Base-by-base conservation (phyloP, 805 yeast species). In the Saturnispora quitensis region DNA sequence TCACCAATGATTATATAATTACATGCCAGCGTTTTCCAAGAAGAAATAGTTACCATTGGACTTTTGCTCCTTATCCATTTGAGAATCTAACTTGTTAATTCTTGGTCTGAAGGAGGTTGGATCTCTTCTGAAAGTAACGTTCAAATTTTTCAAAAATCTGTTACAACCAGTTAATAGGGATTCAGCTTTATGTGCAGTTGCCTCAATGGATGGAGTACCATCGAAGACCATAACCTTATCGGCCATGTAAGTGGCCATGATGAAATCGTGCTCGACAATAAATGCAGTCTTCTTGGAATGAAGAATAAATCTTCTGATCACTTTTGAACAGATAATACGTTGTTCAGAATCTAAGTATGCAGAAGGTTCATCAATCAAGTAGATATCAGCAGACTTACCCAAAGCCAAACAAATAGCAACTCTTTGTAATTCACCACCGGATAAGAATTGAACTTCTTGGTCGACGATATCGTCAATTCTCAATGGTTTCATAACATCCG, bases 381-480 rank as follows among this genome's bases (percentile, higher is more conserved):
- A 93, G 60, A 93, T 87, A 71, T 93, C 99, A 28, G 99, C 98
- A 18, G 87, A 87, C 48, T 84, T 74, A 80, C 99, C 99, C 55
- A 93, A 77, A 5, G 98, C 83, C 68, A 93, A 78, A 36, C 89
- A 95, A 71, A 93, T 91, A 58, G 99, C 99, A 55, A 93, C 99
- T 77, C 99, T 86, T 75, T 93, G 99, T 75, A 93, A 79, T 76
- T 93, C 99, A 82, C 99, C 99, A 75, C 99, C 99, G 47, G 97
- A 90, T 70, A 93, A 76, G 62, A 89, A 88, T 75, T 89, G 97
- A 50, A 93, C 99, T 73, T 93, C 98, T 71, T 93, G 96, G 71
- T 93, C 99, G 58, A 93, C 85, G 62, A 93, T 87, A 66, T 85
- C 90, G 61, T 93, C 98, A 58, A 93, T 89, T 66, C 76, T 86